phyloP scores from a whole-genome alignment of 2,329 filamentous ascomycete genomes.

The Pseudogymnoascus sp. region DNA sequence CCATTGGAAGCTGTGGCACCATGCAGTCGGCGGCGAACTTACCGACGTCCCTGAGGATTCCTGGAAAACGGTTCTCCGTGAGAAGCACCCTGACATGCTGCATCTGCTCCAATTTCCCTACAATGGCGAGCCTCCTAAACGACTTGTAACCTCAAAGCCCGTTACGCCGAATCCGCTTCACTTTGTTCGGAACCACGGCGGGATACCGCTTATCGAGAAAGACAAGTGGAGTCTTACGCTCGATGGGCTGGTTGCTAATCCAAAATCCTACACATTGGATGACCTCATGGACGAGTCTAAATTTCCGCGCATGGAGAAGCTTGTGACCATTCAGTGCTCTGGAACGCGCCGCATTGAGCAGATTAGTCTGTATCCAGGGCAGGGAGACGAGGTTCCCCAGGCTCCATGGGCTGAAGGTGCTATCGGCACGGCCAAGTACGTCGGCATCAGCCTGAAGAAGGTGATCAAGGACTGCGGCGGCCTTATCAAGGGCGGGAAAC shows the following conservation, averaged over 20 bases:
- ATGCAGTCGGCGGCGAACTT: slow-evolving; percentile 41
- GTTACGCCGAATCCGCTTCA: slow-evolving; percentile 56
- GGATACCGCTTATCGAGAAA: slow-evolving; percentile 56
- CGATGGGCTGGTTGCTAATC: slow-evolving; percentile 52
- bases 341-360: slow-evolving; percentile 63
- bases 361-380: slow-evolving; percentile 54
- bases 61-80: slow-evolving; percentile 46
- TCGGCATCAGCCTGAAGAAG: slow-evolving; percentile 58
- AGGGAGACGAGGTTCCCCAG: slow-evolving; percentile 50
- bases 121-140: slow-evolving; percentile 54
- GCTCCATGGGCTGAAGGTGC: slow-evolving; percentile 57
- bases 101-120: slow-evolving; percentile 56
- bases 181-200: slow-evolving; percentile 66
- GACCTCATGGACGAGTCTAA: slow-evolving; percentile 51
- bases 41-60: slow-evolving; percentile 45
- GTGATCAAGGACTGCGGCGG: slow-evolving; percentile 64
- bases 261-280: slow-evolving; percentile 46
- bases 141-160: slow-evolving; percentile 43
- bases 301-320: slow-evolving; percentile 52
- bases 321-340: slow-evolving; percentile 57
- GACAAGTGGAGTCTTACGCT: slow-evolving; percentile 45
- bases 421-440: slow-evolving; percentile 56
- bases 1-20: slow-evolving; percentile 51
- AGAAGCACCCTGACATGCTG: slow-evolving; percentile 53
- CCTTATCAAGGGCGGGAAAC: slow-evolving; percentile 43